phyloP scores from a whole-genome alignment of 176 grass and related monocot genomes.

The Saccharum officinarum region DNA sequence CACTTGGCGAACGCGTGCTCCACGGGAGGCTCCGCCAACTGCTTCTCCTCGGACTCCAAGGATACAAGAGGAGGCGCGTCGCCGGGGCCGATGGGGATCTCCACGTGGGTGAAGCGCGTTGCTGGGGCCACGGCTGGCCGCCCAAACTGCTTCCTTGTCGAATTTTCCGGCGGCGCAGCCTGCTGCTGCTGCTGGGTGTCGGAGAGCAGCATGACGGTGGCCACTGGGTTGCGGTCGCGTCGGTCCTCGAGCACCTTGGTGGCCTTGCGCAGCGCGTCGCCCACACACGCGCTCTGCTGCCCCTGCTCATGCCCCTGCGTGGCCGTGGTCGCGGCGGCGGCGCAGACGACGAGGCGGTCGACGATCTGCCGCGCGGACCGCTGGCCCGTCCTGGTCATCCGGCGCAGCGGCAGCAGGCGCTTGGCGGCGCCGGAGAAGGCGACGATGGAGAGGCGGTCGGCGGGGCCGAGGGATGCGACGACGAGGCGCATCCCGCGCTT shows the following conservation, averaged over 20 bases:
- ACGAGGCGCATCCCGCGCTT: conserved; percentile 84
- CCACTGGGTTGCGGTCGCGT: conserved; percentile 76
- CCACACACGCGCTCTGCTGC: conserved; percentile 44
- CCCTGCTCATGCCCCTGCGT: conserved; percentile 29
- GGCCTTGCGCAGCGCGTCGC: conserved; percentile 86
- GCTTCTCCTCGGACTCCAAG: not conserved
- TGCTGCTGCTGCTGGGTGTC: conserved; percentile 55
- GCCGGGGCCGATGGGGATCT: conserved; percentile 59
- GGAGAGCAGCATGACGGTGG: conserved; percentile 93
- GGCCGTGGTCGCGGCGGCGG: not conserved
- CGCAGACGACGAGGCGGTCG: conserved; percentile 70
- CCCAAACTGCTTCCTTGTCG: conserved; percentile 26
- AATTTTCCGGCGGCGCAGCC: not conserved
- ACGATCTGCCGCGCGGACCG: conserved; percentile 77
- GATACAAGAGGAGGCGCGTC: conserved; percentile 32
- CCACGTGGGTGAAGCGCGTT: conserved; percentile 73
- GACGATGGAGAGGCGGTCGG: conserved; percentile 80
- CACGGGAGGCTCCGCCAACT: not conserved
- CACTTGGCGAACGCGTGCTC: conserved; percentile 83
- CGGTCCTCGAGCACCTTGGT: conserved; percentile 94
- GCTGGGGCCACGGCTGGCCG: conserved; percentile 43
- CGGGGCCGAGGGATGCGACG: conserved; percentile 65
- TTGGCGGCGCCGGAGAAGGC: conserved; percentile 89
- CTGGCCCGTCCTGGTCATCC: conserved; percentile 88
- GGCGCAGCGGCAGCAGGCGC: conserved; percentile 69